A percentile compares a stretch with the other conserved stretches of the same genome.
These are phyloP conservation scores for Phialophora tarda DNA, from an alignment of 2,329 filamentous ascomycete genomes.

Conservation along the genomic window DNA sequence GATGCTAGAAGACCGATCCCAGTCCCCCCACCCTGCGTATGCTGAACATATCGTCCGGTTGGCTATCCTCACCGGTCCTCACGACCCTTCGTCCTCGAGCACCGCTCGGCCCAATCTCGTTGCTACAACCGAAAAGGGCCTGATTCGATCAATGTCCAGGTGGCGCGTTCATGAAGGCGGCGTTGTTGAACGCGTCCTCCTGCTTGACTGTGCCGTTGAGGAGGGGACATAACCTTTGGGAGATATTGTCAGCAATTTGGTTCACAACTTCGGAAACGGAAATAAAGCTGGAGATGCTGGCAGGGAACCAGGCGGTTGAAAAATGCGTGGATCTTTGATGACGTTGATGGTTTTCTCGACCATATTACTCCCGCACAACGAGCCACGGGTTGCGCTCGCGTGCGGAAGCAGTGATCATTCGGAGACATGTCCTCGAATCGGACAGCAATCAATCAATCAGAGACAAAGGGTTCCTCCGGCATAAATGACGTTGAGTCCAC, in stretches of 20 bases:
- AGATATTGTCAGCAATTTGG: slow-evolving; percentile 41
- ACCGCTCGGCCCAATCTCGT: no score
- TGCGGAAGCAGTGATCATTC: slow-evolving; percentile 5
- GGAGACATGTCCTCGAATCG: slow-evolving; percentile 20
- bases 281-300: neutral
- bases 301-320: neutral
- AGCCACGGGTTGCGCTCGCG: slow-evolving; percentile 15
- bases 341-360: neutral
- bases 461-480: neutral
- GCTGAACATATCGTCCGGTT: neutral
- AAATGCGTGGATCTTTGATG: slow-evolving; percentile 3
- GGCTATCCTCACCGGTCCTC: neutral
- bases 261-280: neutral
- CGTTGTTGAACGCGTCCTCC: slow-evolving; percentile 53
- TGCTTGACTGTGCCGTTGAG: slow-evolving; percentile 80
- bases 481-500: neutral
- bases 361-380: slow-evolving; percentile 13
- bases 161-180: slow-evolving; percentile 56
- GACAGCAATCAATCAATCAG: slow-evolving; percentile 9
- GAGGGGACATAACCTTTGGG: slow-evolving; percentile 73
- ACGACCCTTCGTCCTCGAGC: neutral
- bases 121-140: neutral
- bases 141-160: slow-evolving; percentile 33
- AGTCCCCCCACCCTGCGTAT: neutral
- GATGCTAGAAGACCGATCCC: neutral